Conservation (phyloP, 2,329 filamentous ascomycete genomes). For the Apiospora marii region DNA sequence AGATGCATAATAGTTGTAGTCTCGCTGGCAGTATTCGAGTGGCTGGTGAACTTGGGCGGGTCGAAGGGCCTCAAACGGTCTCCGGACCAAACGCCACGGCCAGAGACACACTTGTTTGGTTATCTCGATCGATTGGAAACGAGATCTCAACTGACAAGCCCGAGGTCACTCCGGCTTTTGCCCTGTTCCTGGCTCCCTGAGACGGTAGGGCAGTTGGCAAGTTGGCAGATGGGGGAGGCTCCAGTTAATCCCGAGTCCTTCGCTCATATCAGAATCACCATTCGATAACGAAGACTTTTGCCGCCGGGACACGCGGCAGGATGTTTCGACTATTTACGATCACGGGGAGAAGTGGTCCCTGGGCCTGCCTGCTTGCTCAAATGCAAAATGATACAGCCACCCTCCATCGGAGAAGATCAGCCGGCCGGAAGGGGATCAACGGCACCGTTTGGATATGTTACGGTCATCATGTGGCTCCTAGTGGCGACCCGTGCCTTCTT, state of each 20-base stretch:
- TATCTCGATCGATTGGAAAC: conserved; percentile 12
- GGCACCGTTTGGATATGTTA: neutral
- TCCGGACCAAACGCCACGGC: conserved; percentile 1
- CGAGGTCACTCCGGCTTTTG: neutral
- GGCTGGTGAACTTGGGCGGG: neutral
- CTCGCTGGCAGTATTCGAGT: neutral
- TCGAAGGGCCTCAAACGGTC: neutral
- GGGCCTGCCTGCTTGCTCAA: neutral
- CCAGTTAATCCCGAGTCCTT: conserved; percentile 3
- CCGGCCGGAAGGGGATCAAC: neutral
- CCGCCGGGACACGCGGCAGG: conserved; percentile 6
- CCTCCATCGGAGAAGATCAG: neutral
- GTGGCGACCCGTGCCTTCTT: neutral
- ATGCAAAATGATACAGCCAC: neutral
- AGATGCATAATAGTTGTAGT: neutral
- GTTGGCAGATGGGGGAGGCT: neutral
- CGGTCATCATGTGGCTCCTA: neutral
- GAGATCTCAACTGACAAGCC: conserved; percentile 11
- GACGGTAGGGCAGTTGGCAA: neutral
- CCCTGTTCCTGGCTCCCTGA: neutral
- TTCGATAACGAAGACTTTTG: neutral
- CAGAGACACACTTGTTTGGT: neutral
- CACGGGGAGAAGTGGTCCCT: neutral
- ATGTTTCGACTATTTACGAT: neutral
- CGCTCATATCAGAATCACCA: neutral